Conservation (phyloP, 2,329 filamentous ascomycete species). For the Kalaharituber pfeilii region DNA sequence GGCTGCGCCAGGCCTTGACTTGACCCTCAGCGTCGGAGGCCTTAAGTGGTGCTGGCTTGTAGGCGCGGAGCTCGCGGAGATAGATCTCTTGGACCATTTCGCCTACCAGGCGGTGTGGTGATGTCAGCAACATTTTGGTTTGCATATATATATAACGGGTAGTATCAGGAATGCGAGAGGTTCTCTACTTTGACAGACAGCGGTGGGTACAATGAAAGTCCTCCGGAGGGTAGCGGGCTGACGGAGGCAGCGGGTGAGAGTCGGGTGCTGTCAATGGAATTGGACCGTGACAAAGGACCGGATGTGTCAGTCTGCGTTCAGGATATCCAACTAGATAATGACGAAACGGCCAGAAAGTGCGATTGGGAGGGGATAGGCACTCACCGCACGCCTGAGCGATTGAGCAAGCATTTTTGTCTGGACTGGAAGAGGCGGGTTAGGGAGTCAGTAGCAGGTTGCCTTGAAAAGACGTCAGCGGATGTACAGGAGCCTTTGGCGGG, state of each 20-base stretch:
- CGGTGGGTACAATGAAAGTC: conserved; percentile 45
- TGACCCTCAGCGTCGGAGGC: conserved; percentile 73
- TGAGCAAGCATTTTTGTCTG: conserved; percentile 43
- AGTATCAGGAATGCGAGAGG: neutral
- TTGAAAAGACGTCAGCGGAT: too few relatives aligned
- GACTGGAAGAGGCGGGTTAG: conserved; percentile 31
- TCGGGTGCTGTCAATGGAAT: conserved; percentile 10
- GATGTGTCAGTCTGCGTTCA: neutral
- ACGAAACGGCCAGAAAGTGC: conserved; percentile 7
- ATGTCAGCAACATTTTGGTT: neutral
- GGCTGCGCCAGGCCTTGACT: conserved; percentile 70
- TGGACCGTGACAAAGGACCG: neutral
- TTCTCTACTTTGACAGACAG: conserved; percentile 42
- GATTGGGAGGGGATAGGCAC: conserved; percentile 22
- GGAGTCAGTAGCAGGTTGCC: too few relatives aligned
- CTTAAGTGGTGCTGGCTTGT: conserved; percentile 76
- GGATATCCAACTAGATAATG: conserved; percentile 3
- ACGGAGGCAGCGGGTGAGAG: conserved; percentile 17
- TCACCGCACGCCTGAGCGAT: conserved; percentile 40
- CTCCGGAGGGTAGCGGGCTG: conserved; percentile 41
- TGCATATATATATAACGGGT: neutral
- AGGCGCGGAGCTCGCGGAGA: conserved; percentile 85
- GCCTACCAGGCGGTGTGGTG: conserved; percentile 38
- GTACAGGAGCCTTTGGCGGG: too few relatives aligned
- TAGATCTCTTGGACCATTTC: conserved; percentile 97